Conservation (phyloP, 176 grass and related monocot species). For the Phoenix dactylifera region DNA sequence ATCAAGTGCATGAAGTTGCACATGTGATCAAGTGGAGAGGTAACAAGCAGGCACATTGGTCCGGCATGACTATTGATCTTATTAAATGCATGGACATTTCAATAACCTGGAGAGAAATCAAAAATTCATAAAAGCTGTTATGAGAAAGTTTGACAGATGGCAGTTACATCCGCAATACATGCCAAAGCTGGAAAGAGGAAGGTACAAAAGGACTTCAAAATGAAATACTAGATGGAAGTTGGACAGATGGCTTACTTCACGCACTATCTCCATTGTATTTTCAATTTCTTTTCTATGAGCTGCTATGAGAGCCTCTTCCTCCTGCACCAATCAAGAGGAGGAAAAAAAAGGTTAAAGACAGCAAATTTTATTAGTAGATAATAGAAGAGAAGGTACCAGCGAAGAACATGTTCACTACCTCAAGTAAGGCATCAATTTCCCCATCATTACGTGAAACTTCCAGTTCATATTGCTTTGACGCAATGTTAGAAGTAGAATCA, state of each 20-base stretch:
- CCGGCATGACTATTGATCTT: too few species aligned
- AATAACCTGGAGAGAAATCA: too few species aligned
- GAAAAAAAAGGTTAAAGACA: constrained; percentile 3
- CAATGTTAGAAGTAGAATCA: constrained; percentile 2
- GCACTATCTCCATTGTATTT: constrained; percentile 40
- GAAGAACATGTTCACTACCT: constrained; percentile 21
- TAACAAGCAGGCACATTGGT: too few species aligned
- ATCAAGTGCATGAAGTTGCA: too few species aligned
- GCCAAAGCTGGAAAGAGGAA: too few species aligned
- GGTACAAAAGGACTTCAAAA: too few species aligned
- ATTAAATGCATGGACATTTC: too few species aligned
- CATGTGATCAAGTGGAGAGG: too few species aligned
- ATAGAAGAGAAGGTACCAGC: not conserved
- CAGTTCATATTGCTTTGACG: constrained; percentile 16
- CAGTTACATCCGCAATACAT: too few species aligned
- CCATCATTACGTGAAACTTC: constrained; percentile 24
- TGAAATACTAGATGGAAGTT: too few species aligned
- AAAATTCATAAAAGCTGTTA: too few species aligned
- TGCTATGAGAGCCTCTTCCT: constrained; percentile 43
- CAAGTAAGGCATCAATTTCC: constrained; percentile 39
- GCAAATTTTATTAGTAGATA: not conserved
- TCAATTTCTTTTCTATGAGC: constrained; percentile 43
- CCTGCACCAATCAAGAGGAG: constrained; percentile 14
- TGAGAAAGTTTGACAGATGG: too few species aligned
- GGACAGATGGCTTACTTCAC: constrained; percentile 26